Evolutionary conservation across 257 asterid genomes (phyloP).

Genomic region (Cruciata laevipes): DNA sequence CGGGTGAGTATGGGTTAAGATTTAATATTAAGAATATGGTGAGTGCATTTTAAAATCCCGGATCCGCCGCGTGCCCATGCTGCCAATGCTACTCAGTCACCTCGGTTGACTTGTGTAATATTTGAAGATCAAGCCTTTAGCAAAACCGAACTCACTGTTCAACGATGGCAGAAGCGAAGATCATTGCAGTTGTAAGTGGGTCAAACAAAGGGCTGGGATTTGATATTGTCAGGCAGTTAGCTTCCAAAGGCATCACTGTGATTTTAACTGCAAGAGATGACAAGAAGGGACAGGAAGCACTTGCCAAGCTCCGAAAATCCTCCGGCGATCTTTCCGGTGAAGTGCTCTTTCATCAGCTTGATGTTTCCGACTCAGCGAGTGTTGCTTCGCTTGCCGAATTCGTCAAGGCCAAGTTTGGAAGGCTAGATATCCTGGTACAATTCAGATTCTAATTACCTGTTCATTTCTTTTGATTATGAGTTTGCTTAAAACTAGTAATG

Average conservation of each 20-base stretch:
- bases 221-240: constrained; percentile 35
- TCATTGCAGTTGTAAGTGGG: constrained; percentile 47
- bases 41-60: no score
- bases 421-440: constrained; percentile 48
- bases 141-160: not conserved
- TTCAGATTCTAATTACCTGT: not conserved
- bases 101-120: no score
- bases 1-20: no score
- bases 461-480: not conserved
- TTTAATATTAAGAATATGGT: no score
- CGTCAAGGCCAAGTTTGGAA: constrained; percentile 32
- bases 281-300: constrained; percentile 36
- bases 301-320: constrained; percentile 21
- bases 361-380: constrained; percentile 33
- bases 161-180: constrained; percentile 5
- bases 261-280: constrained; percentile 42
- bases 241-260: constrained; percentile 34
- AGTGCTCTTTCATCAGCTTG: constrained; percentile 45
- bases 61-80: no score
- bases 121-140: not conserved
- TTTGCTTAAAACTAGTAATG: no score
- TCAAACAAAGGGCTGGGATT: constrained; percentile 45
- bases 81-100: no score
- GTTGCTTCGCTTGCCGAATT: constrained; percentile 31
- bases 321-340: constrained; percentile 14